Evolutionary conservation across 257 asterid genomes (phyloP), one percentile per base, ranked within the genome.

Genomic region (Lithospermum erythrorhizon): DNA sequence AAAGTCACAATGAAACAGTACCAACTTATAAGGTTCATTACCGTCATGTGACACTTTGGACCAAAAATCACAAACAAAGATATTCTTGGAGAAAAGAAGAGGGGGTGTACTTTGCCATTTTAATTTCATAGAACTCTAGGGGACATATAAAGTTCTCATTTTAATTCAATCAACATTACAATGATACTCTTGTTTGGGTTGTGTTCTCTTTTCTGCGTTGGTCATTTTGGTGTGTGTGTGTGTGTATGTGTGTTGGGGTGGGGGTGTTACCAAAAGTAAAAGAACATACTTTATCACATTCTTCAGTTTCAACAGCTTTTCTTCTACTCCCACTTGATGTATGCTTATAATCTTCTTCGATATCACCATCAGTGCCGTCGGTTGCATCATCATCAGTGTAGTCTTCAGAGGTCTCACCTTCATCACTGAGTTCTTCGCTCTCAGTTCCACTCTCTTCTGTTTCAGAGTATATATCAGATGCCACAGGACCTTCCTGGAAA

Each of bases 401-500:
- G 9, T 84, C 81, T 22, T 70, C 79, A 58, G 71, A 63, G 53
- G 62, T 73, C 57, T 84, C 85, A 60, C 82, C 89, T 62, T 85
- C 95, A 67, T 90, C 99, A 37, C 87, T 81, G 62, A 91, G 81
- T 76, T 93, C 99, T 68, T 86, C 96, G 29, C 87, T 81, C 76
- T 82, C 97, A 65, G 87, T 83, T 59, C 82, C 96, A 76, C 85
- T 84, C 63, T 85, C 99, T 48, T 93, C 99, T 20, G 96, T 78
- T 64, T 93, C 96, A 54, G 99, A 81, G 73, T 93, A 93, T 32
- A 94, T 86, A 70, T 79, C 99, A 68, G 91, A 87, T 23, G 87
- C 63, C 58, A 41, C 74, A 6, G 96, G 77, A 61, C 86, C 91
- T 72, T 87, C 99, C 97, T 88, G 80, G 68, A 65, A 73, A 65